Conservation (phyloP, 2,329 filamentous ascomycete species). For the Sodiomyces alkalinus region DNA sequence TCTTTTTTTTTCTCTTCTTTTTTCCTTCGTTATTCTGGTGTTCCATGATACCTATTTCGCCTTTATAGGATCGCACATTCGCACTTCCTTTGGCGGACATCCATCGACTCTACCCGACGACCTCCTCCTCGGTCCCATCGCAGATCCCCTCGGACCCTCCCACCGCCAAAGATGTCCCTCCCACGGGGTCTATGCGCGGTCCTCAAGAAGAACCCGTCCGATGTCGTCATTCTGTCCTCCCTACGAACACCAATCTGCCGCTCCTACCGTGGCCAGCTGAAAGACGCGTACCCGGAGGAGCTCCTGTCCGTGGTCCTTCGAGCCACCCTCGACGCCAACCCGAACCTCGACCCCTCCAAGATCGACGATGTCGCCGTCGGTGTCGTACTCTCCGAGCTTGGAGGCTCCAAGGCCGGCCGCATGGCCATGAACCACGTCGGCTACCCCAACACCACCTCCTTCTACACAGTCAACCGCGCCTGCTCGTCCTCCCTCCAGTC, state of each 20-base stretch:
- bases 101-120: not conserved
- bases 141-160: not conserved
- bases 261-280: conserved; percentile 68
- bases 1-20: not conserved
- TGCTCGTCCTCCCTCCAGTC: conserved; percentile 68
- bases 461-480: conserved; percentile 81
- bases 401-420: conserved; percentile 76
- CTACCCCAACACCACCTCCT: conserved; percentile 53
- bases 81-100: too few species aligned
- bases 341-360: conserved; percentile 51
- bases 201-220: conserved; percentile 62
- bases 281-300: conserved; percentile 83
- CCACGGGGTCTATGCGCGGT: conserved; percentile 59
- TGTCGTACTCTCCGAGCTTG: conserved; percentile 80
- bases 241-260: conserved; percentile 77
- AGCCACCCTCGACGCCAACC: conserved; percentile 57
- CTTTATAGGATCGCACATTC: too few species aligned
- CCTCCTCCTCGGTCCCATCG: not conserved
- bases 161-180: conserved; percentile 25
- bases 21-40: too few species aligned
- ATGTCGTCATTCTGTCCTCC: conserved; percentile 81
- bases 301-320: conserved; percentile 53
- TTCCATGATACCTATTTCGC: not conserved
- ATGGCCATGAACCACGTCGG: conserved; percentile 83
- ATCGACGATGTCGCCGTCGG: conserved; percentile 77